A percentile compares a stretch with the other conserved stretches of the same genome.
phyloP scores from a whole-genome alignment of 2,329 filamentous ascomycete species.

The Xylariaceae sp. region DNA sequence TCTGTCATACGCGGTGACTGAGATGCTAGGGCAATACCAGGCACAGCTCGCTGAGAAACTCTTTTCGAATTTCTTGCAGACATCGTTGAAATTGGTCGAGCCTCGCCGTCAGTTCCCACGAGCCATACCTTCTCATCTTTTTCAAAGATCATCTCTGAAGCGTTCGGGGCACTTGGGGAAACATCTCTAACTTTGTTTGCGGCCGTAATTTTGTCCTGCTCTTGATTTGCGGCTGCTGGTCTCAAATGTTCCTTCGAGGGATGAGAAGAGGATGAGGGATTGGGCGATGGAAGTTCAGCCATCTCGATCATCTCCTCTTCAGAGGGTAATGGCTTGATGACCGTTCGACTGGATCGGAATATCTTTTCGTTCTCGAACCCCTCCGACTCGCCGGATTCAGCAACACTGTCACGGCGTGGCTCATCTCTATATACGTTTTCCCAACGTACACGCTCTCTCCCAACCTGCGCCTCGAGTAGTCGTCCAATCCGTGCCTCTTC shows the following conservation, averaged over 20 bases:
- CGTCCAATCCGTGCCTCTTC: constrained; percentile 67
- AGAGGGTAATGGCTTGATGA: constrained; percentile 31
- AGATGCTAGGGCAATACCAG: too few species aligned
- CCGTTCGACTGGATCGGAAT: constrained; percentile 30
- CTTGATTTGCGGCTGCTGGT: too few species aligned
- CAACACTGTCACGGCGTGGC: constrained; percentile 31
- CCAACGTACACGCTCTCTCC: constrained; percentile 65
- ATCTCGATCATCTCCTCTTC: constrained; percentile 52
- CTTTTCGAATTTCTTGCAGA: constrained; percentile 26
- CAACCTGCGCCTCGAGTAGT: constrained; percentile 58
- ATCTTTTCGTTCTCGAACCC: constrained; percentile 44
- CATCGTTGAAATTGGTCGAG: constrained; percentile 25
- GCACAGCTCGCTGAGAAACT: constrained; percentile 40
- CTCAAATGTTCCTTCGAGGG: constrained; percentile 11
- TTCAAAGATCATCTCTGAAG: constrained; percentile 20
- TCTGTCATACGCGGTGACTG: too few species aligned
- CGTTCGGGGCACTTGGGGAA: too few species aligned
- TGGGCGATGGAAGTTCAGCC: constrained; percentile 42
- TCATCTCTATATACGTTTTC: constrained; percentile 69
- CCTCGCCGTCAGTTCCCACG: constrained; percentile 30
- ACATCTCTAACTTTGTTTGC: too few species aligned
- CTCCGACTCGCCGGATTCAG: constrained; percentile 46
- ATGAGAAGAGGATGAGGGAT: constrained; percentile 17
- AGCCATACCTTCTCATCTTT: constrained; percentile 33
- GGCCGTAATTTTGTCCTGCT: constrained; percentile 38